phyloP scores from a whole-genome alignment of 2,329 filamentous ascomycete genomes.

The Diaporthe aspalathi region DNA sequence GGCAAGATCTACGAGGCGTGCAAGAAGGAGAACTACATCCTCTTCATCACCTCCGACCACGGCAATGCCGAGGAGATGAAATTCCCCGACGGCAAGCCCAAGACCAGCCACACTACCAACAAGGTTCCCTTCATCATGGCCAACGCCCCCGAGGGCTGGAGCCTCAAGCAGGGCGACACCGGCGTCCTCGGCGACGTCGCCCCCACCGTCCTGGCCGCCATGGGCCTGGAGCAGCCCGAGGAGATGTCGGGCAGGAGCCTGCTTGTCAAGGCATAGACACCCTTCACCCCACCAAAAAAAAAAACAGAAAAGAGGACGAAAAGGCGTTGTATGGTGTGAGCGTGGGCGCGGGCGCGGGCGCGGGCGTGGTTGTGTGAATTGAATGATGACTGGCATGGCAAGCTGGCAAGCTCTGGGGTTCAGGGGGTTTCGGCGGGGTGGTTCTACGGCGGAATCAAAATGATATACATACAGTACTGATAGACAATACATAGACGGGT shows the following conservation, averaged over 20 bases:
- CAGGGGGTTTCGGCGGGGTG: background rate
- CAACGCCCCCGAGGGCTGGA: conserved; percentile 92
- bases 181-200: conserved; percentile 98
- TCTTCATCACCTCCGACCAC: conserved; percentile 97
- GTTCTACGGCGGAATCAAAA: conserved; percentile 6
- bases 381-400: conserved; percentile 14
- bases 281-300: too few species aligned
- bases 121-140: conserved; percentile 98
- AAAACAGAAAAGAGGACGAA: background rate
- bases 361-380: conserved; percentile 10
- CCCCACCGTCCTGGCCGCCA: conserved; percentile 88
- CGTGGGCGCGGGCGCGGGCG: background rate
- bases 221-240: conserved; percentile 90
- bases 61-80: conserved; percentile 99
- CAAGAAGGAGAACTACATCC: conserved; percentile 90
- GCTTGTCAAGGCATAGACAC: conserved; percentile 74
- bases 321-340: background rate
- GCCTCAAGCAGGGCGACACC: conserved; percentile 77
- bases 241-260: conserved; percentile 93
- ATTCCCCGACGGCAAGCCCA: conserved; percentile 92
- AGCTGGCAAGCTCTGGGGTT: conserved; percentile 27
- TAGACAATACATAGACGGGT: conserved; percentile 21
- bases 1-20: conserved; percentile 92
- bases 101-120: conserved; percentile 98
- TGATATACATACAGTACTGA: conserved; percentile 17